These are phyloP conservation scores for Verruconis gallopava DNA, from an alignment of 2,329 filamentous ascomycete species.

Conservation along the genomic window DNA sequence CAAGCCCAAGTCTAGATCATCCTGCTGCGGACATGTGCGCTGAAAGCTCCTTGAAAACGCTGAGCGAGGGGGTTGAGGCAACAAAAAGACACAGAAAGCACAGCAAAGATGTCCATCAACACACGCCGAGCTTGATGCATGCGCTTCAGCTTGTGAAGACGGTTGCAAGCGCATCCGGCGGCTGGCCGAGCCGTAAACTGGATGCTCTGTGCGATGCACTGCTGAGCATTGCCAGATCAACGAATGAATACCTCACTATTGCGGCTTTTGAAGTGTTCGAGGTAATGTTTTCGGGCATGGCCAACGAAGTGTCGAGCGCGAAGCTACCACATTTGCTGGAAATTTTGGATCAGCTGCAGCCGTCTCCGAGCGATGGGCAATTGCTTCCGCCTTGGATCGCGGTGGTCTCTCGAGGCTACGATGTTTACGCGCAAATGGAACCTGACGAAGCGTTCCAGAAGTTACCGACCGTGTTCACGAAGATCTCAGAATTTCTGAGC, in stretches of 20 bases:
- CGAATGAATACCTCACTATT: constrained; percentile 93
- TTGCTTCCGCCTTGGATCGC: constrained; percentile 94
- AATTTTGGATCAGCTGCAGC: constrained; percentile 82
- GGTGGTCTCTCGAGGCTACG: constrained; percentile 85
- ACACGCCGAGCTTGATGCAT: constrained; percentile 81
- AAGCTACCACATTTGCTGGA: constrained; percentile 84
- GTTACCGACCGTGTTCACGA: constrained; percentile 68
- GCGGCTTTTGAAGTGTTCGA: constrained; percentile 95
- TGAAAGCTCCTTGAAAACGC: constrained; percentile 69
- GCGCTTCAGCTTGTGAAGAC: constrained; percentile 86
- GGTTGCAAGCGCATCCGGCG: constrained; percentile 71
- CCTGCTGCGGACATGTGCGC: constrained; percentile 94
- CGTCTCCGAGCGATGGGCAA: constrained; percentile 85
- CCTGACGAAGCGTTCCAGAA: constrained; percentile 87
- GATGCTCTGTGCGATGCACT: constrained; percentile 82
- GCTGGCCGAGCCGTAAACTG: constrained; percentile 94
- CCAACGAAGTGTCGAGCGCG: constrained; percentile 70
- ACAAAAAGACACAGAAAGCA: constrained; percentile 58
- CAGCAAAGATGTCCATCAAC: constrained; percentile 41
- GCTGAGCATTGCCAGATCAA: constrained; percentile 75
- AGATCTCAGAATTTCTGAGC: constrained; percentile 69
- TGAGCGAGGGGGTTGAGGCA: constrained; percentile 61
- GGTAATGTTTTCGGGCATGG: constrained; percentile 87
- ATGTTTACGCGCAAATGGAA: constrained; percentile 78
- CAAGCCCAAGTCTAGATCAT: constrained; percentile 84